Conservation (phyloP, 129 eudicot genomes). For the Pulicaria dysenterica region DNA sequence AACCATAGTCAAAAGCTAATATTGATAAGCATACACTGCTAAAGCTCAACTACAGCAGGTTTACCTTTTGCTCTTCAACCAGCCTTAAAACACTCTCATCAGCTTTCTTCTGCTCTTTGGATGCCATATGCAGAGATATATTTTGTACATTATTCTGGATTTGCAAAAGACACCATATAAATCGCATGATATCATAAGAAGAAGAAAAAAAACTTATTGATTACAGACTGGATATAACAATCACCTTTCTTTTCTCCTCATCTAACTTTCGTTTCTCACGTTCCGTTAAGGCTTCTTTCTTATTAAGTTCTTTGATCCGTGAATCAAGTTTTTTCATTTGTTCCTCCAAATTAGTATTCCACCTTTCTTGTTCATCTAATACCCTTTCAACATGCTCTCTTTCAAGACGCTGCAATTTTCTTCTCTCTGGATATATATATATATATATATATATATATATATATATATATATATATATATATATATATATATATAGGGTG, state of each 20-base stretch:
- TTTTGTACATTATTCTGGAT: conserved; percentile 73
- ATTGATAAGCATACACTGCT: background rate
- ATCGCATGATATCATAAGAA: conserved; percentile 9
- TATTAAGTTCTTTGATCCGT: conserved; percentile 74
- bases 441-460: too few relatives aligned
- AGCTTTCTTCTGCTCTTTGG: conserved; percentile 85
- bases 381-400: conserved; percentile 67
- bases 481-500: too few relatives aligned
- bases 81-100: conserved; percentile 84
- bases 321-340: conserved; percentile 59
- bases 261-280: conserved; percentile 76
- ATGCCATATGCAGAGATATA: conserved; percentile 82
- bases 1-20: background rate
- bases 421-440: conserved; percentile 63
- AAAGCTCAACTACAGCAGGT: conserved; percentile 13
- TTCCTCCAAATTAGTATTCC: conserved; percentile 58
- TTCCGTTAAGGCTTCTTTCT: conserved; percentile 77
- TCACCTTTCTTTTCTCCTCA: conserved; percentile 80
- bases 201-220: background rate
- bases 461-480: too few relatives aligned
- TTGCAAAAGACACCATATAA: conserved; percentile 4
- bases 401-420: conserved; percentile 70
- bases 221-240: background rate
- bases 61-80: conserved; percentile 87
- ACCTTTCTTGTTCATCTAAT: conserved; percentile 70